Conservation (phyloP, 2,329 filamentous ascomycete genomes). For the Xylariaceae sp. region DNA sequence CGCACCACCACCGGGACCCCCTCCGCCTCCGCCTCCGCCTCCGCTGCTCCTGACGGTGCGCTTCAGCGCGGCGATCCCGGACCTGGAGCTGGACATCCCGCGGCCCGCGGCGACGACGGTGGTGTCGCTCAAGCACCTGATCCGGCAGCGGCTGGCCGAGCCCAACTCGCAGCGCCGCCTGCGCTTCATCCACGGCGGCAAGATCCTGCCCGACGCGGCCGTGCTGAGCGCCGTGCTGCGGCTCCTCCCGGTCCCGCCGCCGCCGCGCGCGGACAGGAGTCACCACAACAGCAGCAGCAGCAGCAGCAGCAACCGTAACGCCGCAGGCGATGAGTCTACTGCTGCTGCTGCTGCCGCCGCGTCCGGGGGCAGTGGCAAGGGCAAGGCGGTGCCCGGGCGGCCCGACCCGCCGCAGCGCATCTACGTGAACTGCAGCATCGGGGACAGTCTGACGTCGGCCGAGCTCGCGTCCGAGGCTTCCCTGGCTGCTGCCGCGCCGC, state of each 20-base stretch:
- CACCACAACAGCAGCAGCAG: background rate
- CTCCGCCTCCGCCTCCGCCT: conserved; percentile 10
- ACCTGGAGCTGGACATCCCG: conserved; percentile 71
- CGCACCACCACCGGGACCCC: conserved; percentile 8
- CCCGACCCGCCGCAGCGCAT: conserved; percentile 46
- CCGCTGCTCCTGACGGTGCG: conserved; percentile 74
- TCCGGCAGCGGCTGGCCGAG: conserved; percentile 62
- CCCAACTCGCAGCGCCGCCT: conserved; percentile 61
- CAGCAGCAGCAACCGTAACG: conserved; percentile 17
- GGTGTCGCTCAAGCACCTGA: conserved; percentile 71
- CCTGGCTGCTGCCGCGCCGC: conserved; percentile 22
- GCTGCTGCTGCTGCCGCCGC: no score
- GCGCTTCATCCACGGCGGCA: conserved; percentile 84
- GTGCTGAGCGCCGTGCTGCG: conserved; percentile 63
- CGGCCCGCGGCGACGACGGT: conserved; percentile 63
- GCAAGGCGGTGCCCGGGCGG: conserved; percentile 55
- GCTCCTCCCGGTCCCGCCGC: conserved; percentile 48
- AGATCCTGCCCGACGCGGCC: conserved; percentile 68
- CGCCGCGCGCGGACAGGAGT: conserved; percentile 27
- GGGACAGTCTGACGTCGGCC: conserved; percentile 57
- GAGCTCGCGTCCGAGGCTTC: conserved; percentile 65
- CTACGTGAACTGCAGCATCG: conserved; percentile 92
- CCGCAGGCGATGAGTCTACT: conserved; percentile 36
- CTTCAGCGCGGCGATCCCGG: conserved; percentile 79
- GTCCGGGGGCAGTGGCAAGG: no score